These are phyloP conservation scores for Xylaria sp. DNA, from an alignment of 2,329 filamentous ascomycete species.

Conservation along the genomic window DNA sequence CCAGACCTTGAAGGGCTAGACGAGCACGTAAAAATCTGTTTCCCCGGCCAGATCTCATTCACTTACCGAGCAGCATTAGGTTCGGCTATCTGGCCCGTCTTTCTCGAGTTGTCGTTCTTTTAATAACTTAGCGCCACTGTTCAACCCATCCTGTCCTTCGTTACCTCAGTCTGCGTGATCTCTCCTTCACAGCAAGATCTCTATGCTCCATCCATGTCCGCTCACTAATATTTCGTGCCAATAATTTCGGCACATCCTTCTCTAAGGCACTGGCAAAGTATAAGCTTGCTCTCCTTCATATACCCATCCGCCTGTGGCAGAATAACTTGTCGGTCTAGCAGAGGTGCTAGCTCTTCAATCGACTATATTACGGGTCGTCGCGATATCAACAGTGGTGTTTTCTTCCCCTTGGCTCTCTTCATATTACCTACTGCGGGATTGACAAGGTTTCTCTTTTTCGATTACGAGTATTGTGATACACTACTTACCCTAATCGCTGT, in stretches of 20 bases:
- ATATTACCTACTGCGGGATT: background rate
- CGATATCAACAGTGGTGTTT: conserved; percentile 1
- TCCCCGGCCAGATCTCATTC: conserved; percentile 29
- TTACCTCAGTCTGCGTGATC: background rate
- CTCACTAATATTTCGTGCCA: conserved; percentile 1
- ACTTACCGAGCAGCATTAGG: conserved; percentile 25
- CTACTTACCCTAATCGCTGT: conserved; percentile 5
- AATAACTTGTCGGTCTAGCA: conserved; percentile 12
- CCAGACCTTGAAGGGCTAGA: conserved; percentile 34
- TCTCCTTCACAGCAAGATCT: conserved; percentile 17
- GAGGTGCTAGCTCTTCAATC: conserved; percentile 3
- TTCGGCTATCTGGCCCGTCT: conserved; percentile 19
- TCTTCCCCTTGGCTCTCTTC: background rate
- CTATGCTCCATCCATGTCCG: background rate
- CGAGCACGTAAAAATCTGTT: conserved; percentile 21
- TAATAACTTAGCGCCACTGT: conserved; percentile 6
- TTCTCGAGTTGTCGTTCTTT: conserved; percentile 9
- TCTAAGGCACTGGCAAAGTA: background rate
- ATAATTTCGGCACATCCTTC: background rate
- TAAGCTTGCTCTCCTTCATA: conserved; percentile 1
- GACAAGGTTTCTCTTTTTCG: conserved; percentile 31
- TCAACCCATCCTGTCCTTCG: conserved; percentile 13
- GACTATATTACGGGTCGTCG: conserved; percentile 11
- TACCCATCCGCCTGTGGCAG: background rate
- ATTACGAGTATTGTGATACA: conserved; percentile 42